Percentiles rank a stretch among this genome's conserved stretches.
phyloP scores from a whole-genome alignment of 2,329 filamentous ascomycete species.

The Xylariaceae sp. region DNA sequence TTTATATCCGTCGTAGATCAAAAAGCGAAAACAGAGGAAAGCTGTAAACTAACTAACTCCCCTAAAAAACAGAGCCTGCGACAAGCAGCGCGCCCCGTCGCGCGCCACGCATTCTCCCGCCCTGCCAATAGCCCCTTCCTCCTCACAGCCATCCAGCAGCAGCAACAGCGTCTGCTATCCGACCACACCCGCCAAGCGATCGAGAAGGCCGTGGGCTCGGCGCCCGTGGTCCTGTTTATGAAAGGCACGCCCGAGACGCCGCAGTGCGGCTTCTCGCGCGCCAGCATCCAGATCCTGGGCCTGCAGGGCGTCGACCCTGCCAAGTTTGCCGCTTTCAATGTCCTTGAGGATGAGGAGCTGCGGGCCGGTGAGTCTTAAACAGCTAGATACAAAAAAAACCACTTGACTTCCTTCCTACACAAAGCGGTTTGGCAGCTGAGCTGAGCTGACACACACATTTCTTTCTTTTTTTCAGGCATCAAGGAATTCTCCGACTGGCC shows the following conservation, averaged over 20 bases:
- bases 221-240: constrained; percentile 97
- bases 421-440: no score
- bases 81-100: constrained; percentile 36
- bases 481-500: constrained; percentile 99
- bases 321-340: constrained; percentile 98
- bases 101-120: constrained; percentile 17
- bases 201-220: constrained; percentile 79
- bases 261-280: constrained; percentile 94
- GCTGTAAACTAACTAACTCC: no score
- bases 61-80: constrained; percentile 38
- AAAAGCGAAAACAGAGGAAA: neutral
- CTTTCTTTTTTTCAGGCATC: constrained; percentile 57
- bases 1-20: neutral
- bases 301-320: constrained; percentile 89
- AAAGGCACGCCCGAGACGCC: constrained; percentile 96
- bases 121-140: constrained; percentile 24
- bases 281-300: constrained; percentile 89
- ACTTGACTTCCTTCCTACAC: no score
- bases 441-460: constrained; percentile 3
- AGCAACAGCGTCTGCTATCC: constrained; percentile 69
- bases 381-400: no score
- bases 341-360: constrained; percentile 84
- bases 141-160: constrained; percentile 40
- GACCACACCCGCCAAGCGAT: constrained; percentile 76
- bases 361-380: constrained; percentile 70